Conservation (phyloP, 306 rosid genomes). For the Argentina anserina region DNA sequence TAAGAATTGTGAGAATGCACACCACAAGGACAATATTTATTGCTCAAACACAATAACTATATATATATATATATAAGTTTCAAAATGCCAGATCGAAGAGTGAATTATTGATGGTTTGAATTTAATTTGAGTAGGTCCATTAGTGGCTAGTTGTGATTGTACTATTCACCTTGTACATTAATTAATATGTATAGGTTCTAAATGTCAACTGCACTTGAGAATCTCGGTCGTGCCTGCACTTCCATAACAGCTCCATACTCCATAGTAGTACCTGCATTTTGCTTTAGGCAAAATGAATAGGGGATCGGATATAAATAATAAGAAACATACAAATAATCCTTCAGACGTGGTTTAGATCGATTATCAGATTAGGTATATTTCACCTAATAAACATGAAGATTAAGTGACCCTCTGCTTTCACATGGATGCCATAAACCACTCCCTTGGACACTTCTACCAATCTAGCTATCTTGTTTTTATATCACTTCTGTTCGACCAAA, state of each 20-base stretch:
- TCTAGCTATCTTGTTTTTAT: too few species aligned
- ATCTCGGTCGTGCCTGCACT: not conserved
- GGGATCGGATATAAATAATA: not conserved
- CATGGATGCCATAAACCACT: constrained; percentile 31
- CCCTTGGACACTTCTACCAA: not conserved
- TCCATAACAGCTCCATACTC: not conserved
- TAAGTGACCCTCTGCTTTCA: constrained; percentile 7
- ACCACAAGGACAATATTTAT: too few species aligned
- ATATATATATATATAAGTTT: too few species aligned
- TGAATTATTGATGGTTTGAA: too few species aligned
- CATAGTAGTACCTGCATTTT: not conserved
- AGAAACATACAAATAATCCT: not conserved
- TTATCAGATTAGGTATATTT: constrained; percentile 10
- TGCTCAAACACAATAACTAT: too few species aligned
- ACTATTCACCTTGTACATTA: too few species aligned
- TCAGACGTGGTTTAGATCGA: constrained; percentile 10
- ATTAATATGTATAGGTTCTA: not conserved
- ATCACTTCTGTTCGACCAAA: too few species aligned
- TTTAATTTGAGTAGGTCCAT: too few species aligned
- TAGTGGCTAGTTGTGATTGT: too few species aligned
- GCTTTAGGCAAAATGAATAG: too few species aligned
- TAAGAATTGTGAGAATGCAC: too few species aligned
- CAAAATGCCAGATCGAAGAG: too few species aligned
- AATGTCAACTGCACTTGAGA: not conserved
- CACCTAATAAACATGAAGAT: not conserved